phyloP scores from a whole-genome alignment of 768 basidiomycete genomes.

The Daedalea quercina region DNA sequence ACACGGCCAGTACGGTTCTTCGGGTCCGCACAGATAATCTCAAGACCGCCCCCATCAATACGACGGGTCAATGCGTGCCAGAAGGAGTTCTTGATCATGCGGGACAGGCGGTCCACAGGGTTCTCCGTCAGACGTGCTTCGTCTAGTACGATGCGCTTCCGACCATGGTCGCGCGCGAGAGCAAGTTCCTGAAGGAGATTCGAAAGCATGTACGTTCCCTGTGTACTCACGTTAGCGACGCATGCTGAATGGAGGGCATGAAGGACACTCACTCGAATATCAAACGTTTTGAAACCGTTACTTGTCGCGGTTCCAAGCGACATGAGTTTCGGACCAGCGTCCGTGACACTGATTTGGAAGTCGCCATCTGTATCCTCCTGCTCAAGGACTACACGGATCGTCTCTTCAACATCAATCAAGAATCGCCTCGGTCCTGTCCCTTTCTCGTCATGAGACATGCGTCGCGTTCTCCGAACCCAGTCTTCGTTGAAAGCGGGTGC shows the following conservation, averaged over 20 bases:
- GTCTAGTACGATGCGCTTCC: constrained; percentile 97
- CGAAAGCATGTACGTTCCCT: constrained; percentile 99
- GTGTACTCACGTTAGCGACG: neutral
- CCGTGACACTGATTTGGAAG: constrained; percentile 93
- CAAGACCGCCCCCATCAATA: constrained; percentile 95
- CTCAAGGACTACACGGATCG: constrained; percentile 91
- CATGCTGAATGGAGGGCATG: neutral
- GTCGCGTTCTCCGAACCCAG: constrained; percentile 61
- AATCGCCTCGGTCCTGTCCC: constrained; percentile 79
- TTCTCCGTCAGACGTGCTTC: constrained; percentile 97
- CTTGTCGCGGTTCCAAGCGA: constrained; percentile 93
- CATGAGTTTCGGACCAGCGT: constrained; percentile 95
- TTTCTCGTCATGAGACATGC: constrained; percentile 93
- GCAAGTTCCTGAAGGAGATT: constrained; percentile 99
- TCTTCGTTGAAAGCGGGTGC: constrained; percentile 73
- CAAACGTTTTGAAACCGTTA: constrained; percentile 97
- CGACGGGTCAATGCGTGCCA: constrained; percentile 96
- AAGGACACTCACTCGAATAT: constrained; percentile 64
- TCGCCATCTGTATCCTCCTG: constrained; percentile 98
- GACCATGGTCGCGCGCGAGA: constrained; percentile 88
- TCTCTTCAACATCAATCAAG: constrained; percentile 97
- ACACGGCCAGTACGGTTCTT: constrained; percentile 92
- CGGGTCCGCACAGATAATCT: constrained; percentile 96
- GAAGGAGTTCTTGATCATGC: constrained; percentile 97
- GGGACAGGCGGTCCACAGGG: constrained; percentile 90